Evolutionary conservation across 257 asterid species (phyloP).

Genomic region (Leonotis leonurus): DNA sequence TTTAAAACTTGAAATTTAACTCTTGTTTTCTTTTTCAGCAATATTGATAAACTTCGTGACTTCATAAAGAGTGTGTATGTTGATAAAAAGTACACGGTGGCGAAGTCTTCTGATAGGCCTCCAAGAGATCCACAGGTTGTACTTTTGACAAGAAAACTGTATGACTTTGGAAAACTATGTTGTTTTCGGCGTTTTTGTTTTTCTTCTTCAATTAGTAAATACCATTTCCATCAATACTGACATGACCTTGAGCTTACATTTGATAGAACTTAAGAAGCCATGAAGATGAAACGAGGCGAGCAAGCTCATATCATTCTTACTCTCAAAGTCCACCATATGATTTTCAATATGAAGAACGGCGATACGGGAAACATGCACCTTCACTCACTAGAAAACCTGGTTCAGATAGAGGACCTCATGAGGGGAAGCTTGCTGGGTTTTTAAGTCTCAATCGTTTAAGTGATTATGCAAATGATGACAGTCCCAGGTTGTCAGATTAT

Average conservation of each 20-base stretch:
- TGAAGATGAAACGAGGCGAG: slow-evolving; percentile 75
- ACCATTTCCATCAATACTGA: slow-evolving; percentile 11
- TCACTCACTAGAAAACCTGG: slow-evolving; percentile 69
- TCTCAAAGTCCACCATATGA: slow-evolving; percentile 99
- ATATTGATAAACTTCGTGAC: slow-evolving; percentile 70
- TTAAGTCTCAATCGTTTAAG: slow-evolving; percentile 62
- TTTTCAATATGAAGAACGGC: slow-evolving; percentile 93
- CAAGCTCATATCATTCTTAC: slow-evolving; percentile 94
- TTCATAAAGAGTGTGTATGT: slow-evolving; percentile 71
- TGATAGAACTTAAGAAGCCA: slow-evolving; percentile 56
- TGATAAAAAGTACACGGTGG: slow-evolving; percentile 49
- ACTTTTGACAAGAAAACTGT: slow-evolving; percentile 6
- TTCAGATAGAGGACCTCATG: slow-evolving; percentile 82
- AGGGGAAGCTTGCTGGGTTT: slow-evolving; percentile 71
- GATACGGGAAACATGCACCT: slow-evolving; percentile 68
- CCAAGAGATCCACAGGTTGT: slow-evolving; percentile 81
- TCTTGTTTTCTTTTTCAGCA: slow-evolving; percentile 45
- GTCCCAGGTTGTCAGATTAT: slow-evolving; percentile 52
- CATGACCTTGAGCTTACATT: slow-evolving; percentile 22
- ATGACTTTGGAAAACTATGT: slow-evolving; percentile 11
- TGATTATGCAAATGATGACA: slow-evolving; percentile 42
- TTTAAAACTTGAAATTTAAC: slow-evolving; percentile 2
- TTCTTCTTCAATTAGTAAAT: background rate
- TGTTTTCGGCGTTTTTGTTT: background rate
- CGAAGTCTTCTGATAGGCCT: slow-evolving; percentile 57